A percentile compares a stretch with the other conserved stretches of the same genome.
phyloP scores from a whole-genome alignment of 345 rosid genomes.

The Brassica napus region Da-Ae NC_063434.1:8915001-8915500 shows the following conservation, averaged over 20 bases:
- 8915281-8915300: conserved; percentile 46
- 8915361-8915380: conserved; percentile 45
- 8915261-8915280: conserved; percentile 46
- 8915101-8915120: conserved; percentile 51
- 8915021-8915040: conserved; percentile 50
- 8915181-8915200: conserved; percentile 54
- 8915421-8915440: conserved; percentile 55
- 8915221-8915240: conserved; percentile 8
- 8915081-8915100: conserved; percentile 46
- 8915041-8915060: conserved; percentile 45
- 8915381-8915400: neutral
- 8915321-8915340: conserved; percentile 46
- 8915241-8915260: conserved; percentile 46
- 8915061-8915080: conserved; percentile 33
- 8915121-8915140: conserved; percentile 53
- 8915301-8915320: conserved; percentile 32
- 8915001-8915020: conserved; percentile 52
- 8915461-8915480: conserved; percentile 28
- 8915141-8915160: conserved; percentile 45
- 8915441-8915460: conserved; percentile 35
- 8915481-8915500: conserved; percentile 43
- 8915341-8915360: conserved; percentile 46
- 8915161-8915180: conserved; percentile 44
- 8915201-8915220: conserved; percentile 30
- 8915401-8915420: conserved; percentile 43